Percentiles rank a stretch among this genome's conserved stretches.
phyloP scores from a whole-genome alignment of 1,284 basidiomycete species.

The Vanrija sp. region DNA sequence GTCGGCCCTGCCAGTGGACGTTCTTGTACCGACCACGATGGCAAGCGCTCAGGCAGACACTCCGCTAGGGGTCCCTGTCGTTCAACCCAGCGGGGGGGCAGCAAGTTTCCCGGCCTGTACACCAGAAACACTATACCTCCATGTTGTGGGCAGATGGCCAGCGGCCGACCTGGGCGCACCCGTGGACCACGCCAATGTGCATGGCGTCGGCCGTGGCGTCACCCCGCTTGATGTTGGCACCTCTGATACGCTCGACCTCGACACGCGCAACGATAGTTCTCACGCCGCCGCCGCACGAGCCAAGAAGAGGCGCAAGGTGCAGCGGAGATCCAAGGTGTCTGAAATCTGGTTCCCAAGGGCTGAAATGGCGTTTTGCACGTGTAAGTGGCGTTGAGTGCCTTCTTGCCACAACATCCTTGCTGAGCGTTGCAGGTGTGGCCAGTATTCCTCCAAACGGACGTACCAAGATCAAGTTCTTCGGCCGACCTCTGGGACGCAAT shows the following conservation, averaged over 20 bases:
- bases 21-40: too few relatives aligned
- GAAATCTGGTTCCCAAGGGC: constrained; percentile 22
- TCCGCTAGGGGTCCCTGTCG: too few relatives aligned
- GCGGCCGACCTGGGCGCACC: constrained; percentile 12
- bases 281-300: constrained; percentile 10
- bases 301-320: constrained; percentile 21
- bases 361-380: constrained; percentile 21
- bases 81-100: too few relatives aligned
- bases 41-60: too few relatives aligned
- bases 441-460: constrained; percentile 26
- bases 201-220: too few relatives aligned
- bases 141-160: constrained; percentile 14
- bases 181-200: constrained; percentile 1
- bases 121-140: constrained; percentile 15
- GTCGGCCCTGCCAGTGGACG: too few relatives aligned
- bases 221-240: too few relatives aligned
- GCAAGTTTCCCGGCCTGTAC: not conserved
- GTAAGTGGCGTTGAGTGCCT: constrained; percentile 8
- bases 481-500: constrained; percentile 54
- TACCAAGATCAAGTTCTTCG: constrained; percentile 51
- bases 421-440: constrained; percentile 17
- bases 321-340: constrained; percentile 15
- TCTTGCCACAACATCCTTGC: not conserved
- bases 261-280: too few relatives aligned
- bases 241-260: too few relatives aligned